These are phyloP conservation scores for Lagenaria siceraria DNA, from an alignment of 306 rosid genomes.

Conservation along the genomic window DNA sequence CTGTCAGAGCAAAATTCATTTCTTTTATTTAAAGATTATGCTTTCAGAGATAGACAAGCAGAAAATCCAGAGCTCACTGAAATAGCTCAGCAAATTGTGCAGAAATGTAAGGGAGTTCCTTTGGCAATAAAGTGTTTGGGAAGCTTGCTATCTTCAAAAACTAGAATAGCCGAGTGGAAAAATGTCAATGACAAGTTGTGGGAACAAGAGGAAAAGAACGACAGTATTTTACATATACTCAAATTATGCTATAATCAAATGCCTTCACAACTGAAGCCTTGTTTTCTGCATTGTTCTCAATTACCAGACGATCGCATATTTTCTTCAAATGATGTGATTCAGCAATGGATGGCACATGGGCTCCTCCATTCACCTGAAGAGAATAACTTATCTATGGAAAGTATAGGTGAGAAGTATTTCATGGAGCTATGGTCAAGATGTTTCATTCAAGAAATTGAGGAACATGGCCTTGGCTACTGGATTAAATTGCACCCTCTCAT, in stretches of 20 bases:
- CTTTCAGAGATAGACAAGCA: background rate
- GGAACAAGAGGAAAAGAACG: background rate
- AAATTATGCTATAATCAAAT: slow-evolving; percentile 5
- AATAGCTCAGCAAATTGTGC: background rate
- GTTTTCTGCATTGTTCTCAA: background rate
- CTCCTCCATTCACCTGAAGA: background rate
- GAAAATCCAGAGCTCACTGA: background rate
- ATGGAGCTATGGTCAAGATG: slow-evolving; percentile 2
- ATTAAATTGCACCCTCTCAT: slow-evolving; percentile 3
- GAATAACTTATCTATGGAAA: background rate
- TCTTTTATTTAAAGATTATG: background rate
- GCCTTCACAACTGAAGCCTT: slow-evolving; percentile 6
- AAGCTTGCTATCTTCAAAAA: background rate
- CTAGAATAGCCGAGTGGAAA: background rate
- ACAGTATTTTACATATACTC: background rate
- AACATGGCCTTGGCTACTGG: background rate
- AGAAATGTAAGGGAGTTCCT: slow-evolving; percentile 7
- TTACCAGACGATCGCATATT: background rate
- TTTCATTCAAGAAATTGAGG: background rate
- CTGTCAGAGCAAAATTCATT: background rate
- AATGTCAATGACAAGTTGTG: background rate
- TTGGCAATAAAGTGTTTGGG: slow-evolving; percentile 1
- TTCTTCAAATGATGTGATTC: background rate
- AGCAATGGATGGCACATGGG: slow-evolving; percentile 8
- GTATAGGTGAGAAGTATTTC: background rate